Percentiles rank a stretch among this genome's conserved stretches.
phyloP scores from a whole-genome alignment of 352 stramenopile genomes.

The Phytophthora hibernalis region DNA sequence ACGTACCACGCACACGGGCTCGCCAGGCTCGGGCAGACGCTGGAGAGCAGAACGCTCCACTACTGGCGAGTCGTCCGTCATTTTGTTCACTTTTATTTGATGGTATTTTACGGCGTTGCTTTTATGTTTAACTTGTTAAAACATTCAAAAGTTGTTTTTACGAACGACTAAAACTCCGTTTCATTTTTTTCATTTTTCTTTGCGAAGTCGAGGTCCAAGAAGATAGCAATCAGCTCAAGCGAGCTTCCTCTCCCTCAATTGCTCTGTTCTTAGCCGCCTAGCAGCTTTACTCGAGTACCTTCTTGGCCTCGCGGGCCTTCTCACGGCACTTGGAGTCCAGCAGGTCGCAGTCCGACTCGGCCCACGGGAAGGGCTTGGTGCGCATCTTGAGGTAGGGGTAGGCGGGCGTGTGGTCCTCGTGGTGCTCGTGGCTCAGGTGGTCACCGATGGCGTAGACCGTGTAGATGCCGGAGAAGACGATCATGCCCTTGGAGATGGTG shows the following conservation, averaged over 20 bases:
- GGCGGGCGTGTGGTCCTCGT: constrained; percentile 63
- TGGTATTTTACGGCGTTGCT: constrained; percentile 10
- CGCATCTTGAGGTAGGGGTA: constrained; percentile 90
- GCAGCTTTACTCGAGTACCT: constrained; percentile 64
- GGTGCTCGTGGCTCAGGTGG: constrained; percentile 65
- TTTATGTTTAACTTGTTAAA: not conserved
- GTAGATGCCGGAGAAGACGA: constrained; percentile 61
- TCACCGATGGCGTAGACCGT: constrained; percentile 71
- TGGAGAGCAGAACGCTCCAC: constrained; percentile 42
- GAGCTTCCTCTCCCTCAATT: not conserved
- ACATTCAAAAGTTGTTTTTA: not conserved
- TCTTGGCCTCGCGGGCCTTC: constrained; percentile 65
- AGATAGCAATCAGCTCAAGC: not conserved
- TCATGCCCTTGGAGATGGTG: constrained; percentile 88
- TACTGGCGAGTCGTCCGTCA: constrained; percentile 29
- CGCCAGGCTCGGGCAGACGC: constrained; percentile 35
- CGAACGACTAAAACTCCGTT: constrained; percentile 29
- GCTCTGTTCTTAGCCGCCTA: not conserved
- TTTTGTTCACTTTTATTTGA: not conserved
- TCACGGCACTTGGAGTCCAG: constrained; percentile 80
- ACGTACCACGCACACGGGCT: constrained; percentile 59
- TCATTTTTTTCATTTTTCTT: constrained; percentile 29
- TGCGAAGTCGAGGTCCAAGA: constrained; percentile 12
- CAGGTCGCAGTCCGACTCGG: constrained; percentile 82
- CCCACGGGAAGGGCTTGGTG: constrained; percentile 89